Base-by-base conservation (phyloP, 139 green algal genomes). In the Chlamydomonas incerta region DNA sequence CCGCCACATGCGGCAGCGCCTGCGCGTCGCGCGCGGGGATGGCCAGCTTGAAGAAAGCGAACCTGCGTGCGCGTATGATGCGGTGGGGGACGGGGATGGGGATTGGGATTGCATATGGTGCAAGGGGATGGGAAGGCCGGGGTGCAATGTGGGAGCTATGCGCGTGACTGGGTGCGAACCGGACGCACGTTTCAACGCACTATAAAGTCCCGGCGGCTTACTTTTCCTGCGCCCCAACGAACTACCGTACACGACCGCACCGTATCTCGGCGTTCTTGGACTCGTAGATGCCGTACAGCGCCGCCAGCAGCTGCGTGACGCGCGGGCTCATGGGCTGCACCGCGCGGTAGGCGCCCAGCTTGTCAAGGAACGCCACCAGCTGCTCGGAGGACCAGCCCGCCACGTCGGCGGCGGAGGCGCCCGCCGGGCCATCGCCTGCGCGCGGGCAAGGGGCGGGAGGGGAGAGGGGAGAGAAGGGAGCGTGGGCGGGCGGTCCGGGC, bases 251-350 rank as follows among this genome's bases (percentile, higher is more conserved):
- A 87, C 88, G 94, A 52, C n/a, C 77, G 50, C 70, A 92, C 57
- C 91, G 87, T 63, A 98, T 96, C 88, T 98, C 95, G 1, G 85
- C 73, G 82, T 98, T 98, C 58, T 92, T 91, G 58, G 79, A 87
- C 9, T 35, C 81, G 68, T 95, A 92, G 17, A 98, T 68, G 37
- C 79, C 73, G 80, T 97, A 96, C 80, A 96, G 31, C 31, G 88
- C 58, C 18, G 80, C 77, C 92, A 98, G 47, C 31, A 24, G 33
- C 46, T 46, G 24, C 34, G 72, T 81, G 8, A 75, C 26, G 28
- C 26, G 14, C 23, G 5, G 29, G 37, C 82, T 26, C 75, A 83
- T 80, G 71, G 79, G 79, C 67, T 85, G 79, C n/a, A 47, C 65
- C 33, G 79, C 79, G 5, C 79, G 23, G 55, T 94, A 87, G 87